Evolutionary conservation across 805 yeast species (phyloP).

Genomic region (Saturnispora kantuleensis): DNA sequence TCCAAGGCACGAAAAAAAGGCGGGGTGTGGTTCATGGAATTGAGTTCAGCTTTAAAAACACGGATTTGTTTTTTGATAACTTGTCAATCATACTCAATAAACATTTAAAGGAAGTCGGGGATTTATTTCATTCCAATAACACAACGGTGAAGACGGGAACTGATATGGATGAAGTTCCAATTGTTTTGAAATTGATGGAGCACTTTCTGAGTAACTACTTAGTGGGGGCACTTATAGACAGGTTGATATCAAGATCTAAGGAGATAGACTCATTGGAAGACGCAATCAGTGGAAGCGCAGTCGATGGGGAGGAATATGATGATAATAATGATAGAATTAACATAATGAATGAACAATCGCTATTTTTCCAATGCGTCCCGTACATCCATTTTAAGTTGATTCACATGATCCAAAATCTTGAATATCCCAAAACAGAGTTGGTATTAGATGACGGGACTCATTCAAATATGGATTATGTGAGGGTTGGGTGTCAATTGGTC

Average conservation of each 20-base stretch:
- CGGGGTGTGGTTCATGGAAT: conserved; percentile 25
- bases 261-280: conserved; percentile 23
- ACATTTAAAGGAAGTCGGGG: conserved; percentile 23
- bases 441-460: conserved; percentile 2
- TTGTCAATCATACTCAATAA: conserved; percentile 15
- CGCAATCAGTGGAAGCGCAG: not conserved
- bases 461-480: conserved; percentile 22
- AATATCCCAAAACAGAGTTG: conserved; percentile 22
- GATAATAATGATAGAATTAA: conserved; percentile 15
- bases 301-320: conserved; percentile 2
- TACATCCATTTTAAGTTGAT: conserved; percentile 23
- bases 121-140: conserved; percentile 14
- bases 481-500: conserved; percentile 24
- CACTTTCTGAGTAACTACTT: conserved; percentile 28
- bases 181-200: conserved; percentile 26
- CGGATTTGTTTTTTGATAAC: conserved; percentile 20
- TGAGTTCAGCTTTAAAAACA: conserved; percentile 15
- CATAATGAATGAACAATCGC: conserved; percentile 26
- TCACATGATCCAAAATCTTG: conserved; percentile 15
- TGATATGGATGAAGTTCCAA: conserved; percentile 26
- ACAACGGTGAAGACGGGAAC: not conserved
- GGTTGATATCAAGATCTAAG: conserved; percentile 23
- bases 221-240: conserved; percentile 27
- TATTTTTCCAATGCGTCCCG: conserved; percentile 30
- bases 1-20: conserved; percentile 1